Evolutionary conservation across 2,329 filamentous ascomycete genomes (phyloP).

Genomic region (Pestalotiopsis sp.): DNA sequence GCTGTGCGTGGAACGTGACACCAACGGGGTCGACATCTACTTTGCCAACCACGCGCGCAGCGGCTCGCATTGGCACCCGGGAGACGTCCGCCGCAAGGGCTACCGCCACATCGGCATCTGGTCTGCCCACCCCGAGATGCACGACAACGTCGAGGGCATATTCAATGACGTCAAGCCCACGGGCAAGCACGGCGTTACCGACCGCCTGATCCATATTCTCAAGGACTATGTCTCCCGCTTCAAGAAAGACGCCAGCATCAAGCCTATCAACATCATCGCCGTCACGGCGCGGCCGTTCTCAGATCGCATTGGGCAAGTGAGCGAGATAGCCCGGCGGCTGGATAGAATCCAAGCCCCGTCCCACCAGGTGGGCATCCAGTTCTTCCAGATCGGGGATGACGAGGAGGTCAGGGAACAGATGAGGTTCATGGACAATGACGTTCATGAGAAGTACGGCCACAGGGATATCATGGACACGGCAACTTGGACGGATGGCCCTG

Average conservation of each 20-base stretch:
- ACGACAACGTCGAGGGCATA: conserved; percentile 31
- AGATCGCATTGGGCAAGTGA: conserved; percentile 66
- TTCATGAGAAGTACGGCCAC: conserved; percentile 51
- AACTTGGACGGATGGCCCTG: conserved; percentile 49
- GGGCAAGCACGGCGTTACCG: conserved; percentile 23
- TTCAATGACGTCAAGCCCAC: conserved; percentile 24
- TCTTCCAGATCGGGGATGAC: conserved; percentile 74
- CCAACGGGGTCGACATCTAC: conserved; percentile 72
- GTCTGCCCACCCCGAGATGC: conserved; percentile 21
- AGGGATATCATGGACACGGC: conserved; percentile 78
- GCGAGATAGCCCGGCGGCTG: conserved; percentile 62
- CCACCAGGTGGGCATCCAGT: conserved; percentile 75
- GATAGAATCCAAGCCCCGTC: conserved; percentile 61
- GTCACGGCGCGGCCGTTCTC: conserved; percentile 71
- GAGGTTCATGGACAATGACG: conserved; percentile 64
- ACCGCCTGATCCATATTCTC: conserved; percentile 21
- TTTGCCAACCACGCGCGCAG: conserved; percentile 64
- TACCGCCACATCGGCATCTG: conserved; percentile 28
- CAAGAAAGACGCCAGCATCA: background rate
- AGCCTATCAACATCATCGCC: conserved; percentile 73
- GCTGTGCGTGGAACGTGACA: conserved; percentile 68
- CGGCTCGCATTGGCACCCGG: conserved; percentile 9
- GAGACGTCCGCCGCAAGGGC: conserved; percentile 15
- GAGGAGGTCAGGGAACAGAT: conserved; percentile 57
- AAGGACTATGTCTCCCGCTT: conserved; percentile 4